Base-by-base conservation (phyloP, 352 stramenopile species). In the Phytophthora sojae region DNA sequence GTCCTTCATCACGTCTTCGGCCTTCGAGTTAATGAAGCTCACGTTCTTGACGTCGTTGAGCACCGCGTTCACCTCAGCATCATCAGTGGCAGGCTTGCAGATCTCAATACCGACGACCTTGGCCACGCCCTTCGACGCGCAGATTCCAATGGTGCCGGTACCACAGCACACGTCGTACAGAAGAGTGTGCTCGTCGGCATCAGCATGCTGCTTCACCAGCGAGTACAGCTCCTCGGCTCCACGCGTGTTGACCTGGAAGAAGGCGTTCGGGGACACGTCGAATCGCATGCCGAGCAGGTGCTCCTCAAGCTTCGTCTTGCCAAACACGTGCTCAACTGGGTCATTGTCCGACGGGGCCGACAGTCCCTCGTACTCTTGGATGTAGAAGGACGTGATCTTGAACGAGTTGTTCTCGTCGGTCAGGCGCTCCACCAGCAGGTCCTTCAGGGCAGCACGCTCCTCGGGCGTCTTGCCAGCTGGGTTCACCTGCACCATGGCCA, bases 81-180 rank as follows among this genome's bases (percentile, higher is more conserved):
- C 94, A 59, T 98, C 89, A 19, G 97, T 97, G 19, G 94, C 94
- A 50, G 89, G 79, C 59, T 93, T 92, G 77, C 88, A 97, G 44
- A 98, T 86, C 60, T 98, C 93, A 66, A 97, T 91, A 2, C 93
- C 93, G 8, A 96, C 83, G 26, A 96, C 82, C 73, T 95, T 93
- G 25, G 80, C 85, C 19, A 77, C 83, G 14, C 88, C 78, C 57
- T 93, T 85, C 6, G 97, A 93, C 71, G 97, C 91, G 54, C 88
- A 97, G 64, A 99, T 97, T 0, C 97, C 98, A 62, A 99, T 99
- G 5, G 97, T 99, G 37, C 98, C 98, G 15, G 98, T 99, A 19
- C 97, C 98, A 73, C 97, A 99, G 80, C 97, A 99, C 17, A 99
- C 98, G 70, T 99, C 97, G 61, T 99, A 97, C 3, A 99, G 76